Evolutionary conservation across 306 rosid species (phyloP).

Genomic region (Trifolium pratense): DNA sequence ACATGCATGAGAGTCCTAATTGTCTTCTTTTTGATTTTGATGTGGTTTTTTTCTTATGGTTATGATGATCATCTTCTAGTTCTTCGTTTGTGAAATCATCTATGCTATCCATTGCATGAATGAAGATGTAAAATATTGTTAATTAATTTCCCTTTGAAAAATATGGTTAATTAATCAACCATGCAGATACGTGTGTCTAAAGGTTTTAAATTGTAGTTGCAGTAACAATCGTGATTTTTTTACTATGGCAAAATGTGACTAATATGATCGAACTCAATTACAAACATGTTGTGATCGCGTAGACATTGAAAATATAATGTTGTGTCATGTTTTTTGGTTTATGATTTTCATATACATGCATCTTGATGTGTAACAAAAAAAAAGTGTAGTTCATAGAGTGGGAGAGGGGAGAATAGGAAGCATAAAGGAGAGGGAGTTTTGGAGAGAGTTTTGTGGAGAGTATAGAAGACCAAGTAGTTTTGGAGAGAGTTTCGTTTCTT

Average conservation of each 20-base stretch:
- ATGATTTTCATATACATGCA: neutral
- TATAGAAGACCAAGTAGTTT: conserved; percentile 11
- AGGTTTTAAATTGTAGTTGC: neutral
- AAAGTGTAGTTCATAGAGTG: neutral
- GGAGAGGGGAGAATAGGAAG: conserved; percentile 1
- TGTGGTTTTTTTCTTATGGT: conserved; percentile 11
- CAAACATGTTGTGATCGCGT: neutral
- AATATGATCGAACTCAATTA: neutral
- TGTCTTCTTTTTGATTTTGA: conserved; percentile 54
- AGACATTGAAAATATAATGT: neutral
- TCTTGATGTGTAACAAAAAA: conserved; percentile 23
- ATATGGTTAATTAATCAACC: neutral
- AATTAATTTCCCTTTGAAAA: neutral
- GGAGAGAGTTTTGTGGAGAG: conserved; percentile 32
- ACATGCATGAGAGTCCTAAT: conserved; percentile 81
- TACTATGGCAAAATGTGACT: neutral
- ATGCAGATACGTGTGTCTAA: neutral
- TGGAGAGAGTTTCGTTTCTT: conserved; percentile 31
- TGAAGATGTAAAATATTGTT: neutral
- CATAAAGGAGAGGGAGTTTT: conserved; percentile 29
- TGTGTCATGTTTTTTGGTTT: neutral
- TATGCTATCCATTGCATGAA: conserved; percentile 32
- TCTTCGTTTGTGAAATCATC: conserved; percentile 38
- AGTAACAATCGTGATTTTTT: neutral
- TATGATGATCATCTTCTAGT: neutral